Base-by-base conservation (phyloP, 2,329 filamentous ascomycete species). In the Fusarium napiforme region DNA sequence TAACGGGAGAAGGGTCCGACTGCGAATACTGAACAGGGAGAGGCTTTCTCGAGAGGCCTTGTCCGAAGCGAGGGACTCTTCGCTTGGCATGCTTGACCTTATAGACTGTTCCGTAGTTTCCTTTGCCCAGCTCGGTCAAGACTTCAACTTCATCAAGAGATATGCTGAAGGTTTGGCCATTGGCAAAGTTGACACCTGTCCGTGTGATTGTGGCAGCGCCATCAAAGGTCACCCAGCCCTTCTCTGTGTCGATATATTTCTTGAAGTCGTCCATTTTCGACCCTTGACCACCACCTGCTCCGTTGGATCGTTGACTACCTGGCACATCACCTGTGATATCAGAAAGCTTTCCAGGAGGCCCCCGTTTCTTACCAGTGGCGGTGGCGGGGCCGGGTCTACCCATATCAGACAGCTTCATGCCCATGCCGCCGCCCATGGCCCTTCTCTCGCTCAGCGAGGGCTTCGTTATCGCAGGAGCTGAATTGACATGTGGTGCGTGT, bases 81-180 rank as follows among this genome's bases (percentile, higher is more conserved):
- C 87, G 87, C 78, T 94, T 92, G 64, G 93, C 91, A 83, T 99
- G 96, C 77, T 92, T 91, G 64, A 98, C 96, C 82, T 96, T 98
- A 87, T 97, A 98, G 8, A 99, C 96, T 3, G 96, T 98, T 68
- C 96, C 96, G 78, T 99, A 99, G 81, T 99, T 99, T 45, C 96
- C 96, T 83, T 98, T 99, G 52, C 96, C 96, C 18, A 99, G 85
- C 84, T 99, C 96, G 70, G 96, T 94, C 65, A 98, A 81, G 3
- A 94, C 96, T 77, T 98, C 94, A 10, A 99, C 93, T 81, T 99
- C 96, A 79, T 99, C 96, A 46, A 99, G 87, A 8, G 96, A 98
- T 79, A 99, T 98, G 78, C 89, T 94, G 83, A 99, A 98, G 23
- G 91, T 94, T 60, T 92, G 93, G 5, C 96, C 96, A 65, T 93